These are phyloP conservation scores for Trametes hirsuta DNA, from an alignment of 1,284 basidiomycete species.

Conservation along the genomic window DNA sequence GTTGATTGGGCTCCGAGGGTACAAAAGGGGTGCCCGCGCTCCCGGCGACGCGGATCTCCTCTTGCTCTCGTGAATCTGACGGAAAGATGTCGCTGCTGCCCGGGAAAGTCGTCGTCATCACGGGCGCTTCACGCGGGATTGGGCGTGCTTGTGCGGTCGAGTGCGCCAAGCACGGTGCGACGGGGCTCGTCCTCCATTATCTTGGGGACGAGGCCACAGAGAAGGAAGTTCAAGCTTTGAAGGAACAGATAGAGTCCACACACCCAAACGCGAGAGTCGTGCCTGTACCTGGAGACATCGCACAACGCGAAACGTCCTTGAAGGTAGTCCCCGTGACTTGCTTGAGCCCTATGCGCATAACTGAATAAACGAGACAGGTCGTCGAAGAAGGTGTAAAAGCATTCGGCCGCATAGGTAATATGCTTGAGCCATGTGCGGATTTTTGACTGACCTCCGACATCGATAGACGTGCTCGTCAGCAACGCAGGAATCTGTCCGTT, in stretches of 20 bases:
- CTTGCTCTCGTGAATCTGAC: constrained; percentile 2
- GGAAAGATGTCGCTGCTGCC: constrained; percentile 45
- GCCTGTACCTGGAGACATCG: constrained; percentile 70
- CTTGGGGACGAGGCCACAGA: constrained; percentile 63
- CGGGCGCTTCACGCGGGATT: constrained; percentile 81
- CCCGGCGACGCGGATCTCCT: not conserved
- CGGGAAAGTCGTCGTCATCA: constrained; percentile 72
- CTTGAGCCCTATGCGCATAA: not conserved
- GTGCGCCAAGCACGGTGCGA: constrained; percentile 68
- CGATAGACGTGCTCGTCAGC: constrained; percentile 56
- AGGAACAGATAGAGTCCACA: constrained; percentile 46
- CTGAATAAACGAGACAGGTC: constrained; percentile 44
- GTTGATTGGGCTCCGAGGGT: constrained; percentile 2
- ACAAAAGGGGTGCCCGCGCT: constrained; percentile 16
- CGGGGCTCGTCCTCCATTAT: constrained; percentile 71
- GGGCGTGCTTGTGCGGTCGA: constrained; percentile 75
- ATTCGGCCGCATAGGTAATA: constrained; percentile 67
- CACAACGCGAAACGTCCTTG: constrained; percentile 58
- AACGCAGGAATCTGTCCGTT: constrained; percentile 87
- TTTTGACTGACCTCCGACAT: not conserved
- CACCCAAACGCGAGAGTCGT: constrained; percentile 40
- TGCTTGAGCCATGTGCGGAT: constrained; percentile 26
- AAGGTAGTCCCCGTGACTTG: constrained; percentile 37
- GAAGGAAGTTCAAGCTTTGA: constrained; percentile 50
- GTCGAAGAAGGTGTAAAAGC: constrained; percentile 57